Evolutionary conservation across 139 green algal species (phyloP).

Genomic region (Chlamydomonas incerta): DNA sequence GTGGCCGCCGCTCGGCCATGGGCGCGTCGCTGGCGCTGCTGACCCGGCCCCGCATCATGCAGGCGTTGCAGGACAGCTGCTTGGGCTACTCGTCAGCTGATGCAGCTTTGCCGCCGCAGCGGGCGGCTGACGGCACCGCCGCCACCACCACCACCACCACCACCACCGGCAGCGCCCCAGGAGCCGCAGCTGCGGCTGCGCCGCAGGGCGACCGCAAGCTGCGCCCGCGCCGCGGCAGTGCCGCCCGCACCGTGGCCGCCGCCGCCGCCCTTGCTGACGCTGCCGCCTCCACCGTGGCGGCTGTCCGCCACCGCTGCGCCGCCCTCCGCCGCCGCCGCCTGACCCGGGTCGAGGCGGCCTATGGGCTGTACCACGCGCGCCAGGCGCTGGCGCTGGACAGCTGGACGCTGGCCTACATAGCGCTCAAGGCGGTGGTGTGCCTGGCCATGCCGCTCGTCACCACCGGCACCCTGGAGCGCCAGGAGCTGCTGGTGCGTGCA

Average conservation of each 20-base stretch:
- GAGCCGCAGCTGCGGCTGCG: too few relatives aligned
- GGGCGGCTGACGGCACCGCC: not conserved
- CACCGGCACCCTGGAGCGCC: not conserved
- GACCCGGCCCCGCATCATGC: not conserved
- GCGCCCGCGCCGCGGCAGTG: too few relatives aligned
- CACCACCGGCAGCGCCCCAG: not conserved
- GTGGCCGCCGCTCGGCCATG: not conserved
- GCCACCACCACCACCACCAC: not conserved
- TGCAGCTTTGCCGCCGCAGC: too few relatives aligned
- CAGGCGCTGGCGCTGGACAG: slow-evolving; percentile 37
- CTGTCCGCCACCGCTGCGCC: too few relatives aligned
- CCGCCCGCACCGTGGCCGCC: too few relatives aligned
- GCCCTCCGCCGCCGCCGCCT: too few relatives aligned
- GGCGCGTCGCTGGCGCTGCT: not conserved
- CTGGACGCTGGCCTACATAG: slow-evolving; percentile 31
- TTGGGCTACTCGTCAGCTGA: not conserved
- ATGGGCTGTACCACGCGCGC: slow-evolving; percentile 29
- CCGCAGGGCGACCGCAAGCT: too few relatives aligned
- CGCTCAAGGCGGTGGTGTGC: slow-evolving; percentile 18
- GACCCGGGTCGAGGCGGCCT: not conserved
- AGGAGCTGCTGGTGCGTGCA: slow-evolving; percentile 21
- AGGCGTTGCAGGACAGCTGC: slow-evolving; percentile 15
- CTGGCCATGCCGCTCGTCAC: not conserved
- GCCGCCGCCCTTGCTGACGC: too few relatives aligned
- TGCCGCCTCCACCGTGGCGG: too few relatives aligned